A percentile compares a stretch with the other conserved stretches of the same genome.
phyloP scores from a whole-genome alignment of 2,329 filamentous ascomycete species.

The Sporothrix mexicana region DNA sequence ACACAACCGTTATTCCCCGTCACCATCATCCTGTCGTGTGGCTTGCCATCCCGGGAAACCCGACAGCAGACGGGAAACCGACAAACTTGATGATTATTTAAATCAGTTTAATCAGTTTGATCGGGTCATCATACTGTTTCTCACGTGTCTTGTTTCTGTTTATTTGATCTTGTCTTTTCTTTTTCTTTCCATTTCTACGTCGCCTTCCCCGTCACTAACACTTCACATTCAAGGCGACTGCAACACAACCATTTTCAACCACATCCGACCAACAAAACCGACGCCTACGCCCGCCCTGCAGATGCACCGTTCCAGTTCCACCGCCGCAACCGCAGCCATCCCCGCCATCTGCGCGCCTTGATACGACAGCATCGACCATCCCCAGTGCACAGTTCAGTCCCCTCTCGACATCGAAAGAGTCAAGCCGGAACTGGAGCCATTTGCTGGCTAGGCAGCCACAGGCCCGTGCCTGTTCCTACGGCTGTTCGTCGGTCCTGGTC shows the following conservation, averaged over 20 bases:
- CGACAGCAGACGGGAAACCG: not conserved
- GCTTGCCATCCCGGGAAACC: not conserved
- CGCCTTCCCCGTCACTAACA: not conserved
- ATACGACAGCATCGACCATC: not conserved
- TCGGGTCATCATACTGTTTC: no score
- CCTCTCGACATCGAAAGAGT: not conserved
- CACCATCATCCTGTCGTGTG: not conserved
- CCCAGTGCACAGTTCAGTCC: not conserved
- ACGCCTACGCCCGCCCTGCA: not conserved
- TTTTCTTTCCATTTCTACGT: no score
- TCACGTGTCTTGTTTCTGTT: no score
- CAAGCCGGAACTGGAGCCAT: not conserved
- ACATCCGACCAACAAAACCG: not conserved
- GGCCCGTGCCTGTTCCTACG: conserved; percentile 17
- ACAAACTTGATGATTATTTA: not conserved
- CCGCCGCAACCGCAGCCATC: not conserved
- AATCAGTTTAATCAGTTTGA: no score
- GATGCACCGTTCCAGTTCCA: conserved; percentile 22
- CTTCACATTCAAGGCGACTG: not conserved
- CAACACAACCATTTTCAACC: not conserved
- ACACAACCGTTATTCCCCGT: not conserved
- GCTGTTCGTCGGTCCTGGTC: not conserved
- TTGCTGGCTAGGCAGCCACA: conserved; percentile 22
- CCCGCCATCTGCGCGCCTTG: not conserved
- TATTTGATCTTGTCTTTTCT: not conserved